These are phyloP conservation scores for Aspergillus sp. DNA, from an alignment of 2,329 filamentous ascomycete genomes.

Conservation along the genomic window DNA sequence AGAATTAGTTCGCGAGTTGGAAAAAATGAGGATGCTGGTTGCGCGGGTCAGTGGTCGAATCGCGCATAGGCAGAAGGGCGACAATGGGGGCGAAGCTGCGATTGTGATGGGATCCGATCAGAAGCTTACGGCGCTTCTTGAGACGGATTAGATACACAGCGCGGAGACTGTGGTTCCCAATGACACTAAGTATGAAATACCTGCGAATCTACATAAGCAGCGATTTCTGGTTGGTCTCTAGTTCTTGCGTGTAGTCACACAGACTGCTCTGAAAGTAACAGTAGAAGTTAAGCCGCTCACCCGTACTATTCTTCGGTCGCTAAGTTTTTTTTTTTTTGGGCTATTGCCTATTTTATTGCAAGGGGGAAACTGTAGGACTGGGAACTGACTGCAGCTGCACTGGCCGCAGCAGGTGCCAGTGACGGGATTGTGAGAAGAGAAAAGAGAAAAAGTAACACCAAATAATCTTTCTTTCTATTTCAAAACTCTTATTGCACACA, in stretches of 20 bases:
- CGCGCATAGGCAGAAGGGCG: conserved; percentile 32
- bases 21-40: conserved; percentile 53
- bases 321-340: background rate
- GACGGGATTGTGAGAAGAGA: conserved; percentile 16
- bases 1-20: conserved; percentile 54
- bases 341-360: conserved; percentile 23
- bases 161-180: background rate
- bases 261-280: conserved; percentile 4
- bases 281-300: background rate
- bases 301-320: background rate
- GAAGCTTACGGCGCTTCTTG: conserved; percentile 44
- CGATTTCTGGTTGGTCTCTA: conserved; percentile 4
- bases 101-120: conserved; percentile 34
- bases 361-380: conserved; percentile 24
- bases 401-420: conserved; percentile 22
- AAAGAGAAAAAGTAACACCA: conserved; percentile 16
- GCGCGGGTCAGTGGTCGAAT: conserved; percentile 48
- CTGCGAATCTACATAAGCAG: background rate
- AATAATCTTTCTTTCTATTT: conserved; percentile 4
- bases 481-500: conserved; percentile 8
- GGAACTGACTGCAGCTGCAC: conserved; percentile 22
- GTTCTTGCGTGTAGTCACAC: conserved; percentile 2
- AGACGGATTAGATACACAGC: conserved; percentile 36
- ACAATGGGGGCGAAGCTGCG: conserved; percentile 25
- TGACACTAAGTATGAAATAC: background rate